phyloP scores from a whole-genome alignment of 441 rosid species.

The Dalechampia spathulata region DNA sequence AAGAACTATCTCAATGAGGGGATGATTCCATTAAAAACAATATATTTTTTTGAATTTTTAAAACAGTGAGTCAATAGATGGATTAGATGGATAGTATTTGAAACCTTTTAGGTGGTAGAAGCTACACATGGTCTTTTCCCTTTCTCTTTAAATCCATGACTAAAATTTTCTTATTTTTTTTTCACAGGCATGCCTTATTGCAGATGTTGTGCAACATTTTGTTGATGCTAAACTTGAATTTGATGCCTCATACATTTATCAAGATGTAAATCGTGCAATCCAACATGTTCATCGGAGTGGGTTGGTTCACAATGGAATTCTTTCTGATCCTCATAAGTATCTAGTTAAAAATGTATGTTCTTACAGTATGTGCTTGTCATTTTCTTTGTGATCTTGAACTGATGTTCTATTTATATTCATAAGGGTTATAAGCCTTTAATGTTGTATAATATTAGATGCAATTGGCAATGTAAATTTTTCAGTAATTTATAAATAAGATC shows the following conservation, averaged over 20 bases:
- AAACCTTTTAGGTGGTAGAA: not conserved
- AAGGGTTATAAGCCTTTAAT: not conserved
- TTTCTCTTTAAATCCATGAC: not conserved
- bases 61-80: too few species aligned
- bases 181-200: conserved; percentile 87
- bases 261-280: conserved; percentile 90
- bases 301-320: conserved; percentile 84
- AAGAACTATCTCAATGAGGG: not conserved
- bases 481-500: too few species aligned
- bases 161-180: conserved; percentile 3
- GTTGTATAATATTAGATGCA: not conserved
- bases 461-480: too few species aligned
- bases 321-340: conserved; percentile 76
- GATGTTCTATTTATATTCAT: not conserved
- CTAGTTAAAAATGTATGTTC: conserved; percentile 70
- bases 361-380: not conserved
- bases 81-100: too few species aligned
- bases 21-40: not conserved
- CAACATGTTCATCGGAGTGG: conserved; percentile 97
- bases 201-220: conserved; percentile 87
- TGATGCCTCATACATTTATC: conserved; percentile 83
- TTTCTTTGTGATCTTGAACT: not conserved
- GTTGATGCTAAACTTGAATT: conserved; percentile 94
- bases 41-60: too few species aligned
- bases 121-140: not conserved